phyloP scores from a whole-genome alignment of 164 flowering plant genomes.

The Magnolia sinica region DNA sequence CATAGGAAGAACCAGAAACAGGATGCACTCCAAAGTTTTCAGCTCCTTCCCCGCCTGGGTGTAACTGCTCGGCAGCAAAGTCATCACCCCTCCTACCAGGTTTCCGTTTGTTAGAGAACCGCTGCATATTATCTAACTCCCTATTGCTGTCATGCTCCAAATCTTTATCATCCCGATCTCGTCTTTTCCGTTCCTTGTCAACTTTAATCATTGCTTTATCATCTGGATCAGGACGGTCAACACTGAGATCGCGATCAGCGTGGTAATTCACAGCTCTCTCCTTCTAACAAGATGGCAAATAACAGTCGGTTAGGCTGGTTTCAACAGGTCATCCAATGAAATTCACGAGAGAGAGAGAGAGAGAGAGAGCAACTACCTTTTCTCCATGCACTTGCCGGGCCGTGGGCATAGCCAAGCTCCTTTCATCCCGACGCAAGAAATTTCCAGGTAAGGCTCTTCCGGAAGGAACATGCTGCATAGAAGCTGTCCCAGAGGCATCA shows the following conservation, averaged over 20 bases:
- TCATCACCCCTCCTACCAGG: constrained; percentile 45
- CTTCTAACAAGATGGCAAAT: constrained; percentile 37
- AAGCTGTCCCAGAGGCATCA: constrained; percentile 39
- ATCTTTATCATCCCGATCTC: constrained; percentile 55
- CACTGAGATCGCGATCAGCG: constrained; percentile 49
- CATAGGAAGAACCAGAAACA: constrained; percentile 35
- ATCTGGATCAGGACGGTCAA: constrained; percentile 54
- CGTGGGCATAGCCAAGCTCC: constrained; percentile 44
- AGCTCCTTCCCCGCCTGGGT: constrained; percentile 47
- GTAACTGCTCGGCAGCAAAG: constrained; percentile 39
- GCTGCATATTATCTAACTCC: constrained; percentile 45
- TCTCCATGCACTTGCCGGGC: constrained; percentile 47
- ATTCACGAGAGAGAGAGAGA: not conserved
- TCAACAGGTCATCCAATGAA: not conserved
- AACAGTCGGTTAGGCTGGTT: not conserved
- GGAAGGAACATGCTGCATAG: constrained; percentile 34
- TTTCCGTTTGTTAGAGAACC: constrained; percentile 43
- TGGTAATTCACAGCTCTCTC: constrained; percentile 50
- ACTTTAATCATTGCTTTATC: constrained; percentile 36
- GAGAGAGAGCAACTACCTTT: constrained; percentile 31
- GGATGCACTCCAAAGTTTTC: constrained; percentile 43
- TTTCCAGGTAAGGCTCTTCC: constrained; percentile 35
- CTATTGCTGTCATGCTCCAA: constrained; percentile 47
- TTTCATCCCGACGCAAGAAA: constrained; percentile 38
- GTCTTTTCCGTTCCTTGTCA: constrained; percentile 57